Evolutionary conservation across 2,329 filamentous ascomycete genomes (phyloP).

Genomic region (Chaetomium sp.): DNA sequence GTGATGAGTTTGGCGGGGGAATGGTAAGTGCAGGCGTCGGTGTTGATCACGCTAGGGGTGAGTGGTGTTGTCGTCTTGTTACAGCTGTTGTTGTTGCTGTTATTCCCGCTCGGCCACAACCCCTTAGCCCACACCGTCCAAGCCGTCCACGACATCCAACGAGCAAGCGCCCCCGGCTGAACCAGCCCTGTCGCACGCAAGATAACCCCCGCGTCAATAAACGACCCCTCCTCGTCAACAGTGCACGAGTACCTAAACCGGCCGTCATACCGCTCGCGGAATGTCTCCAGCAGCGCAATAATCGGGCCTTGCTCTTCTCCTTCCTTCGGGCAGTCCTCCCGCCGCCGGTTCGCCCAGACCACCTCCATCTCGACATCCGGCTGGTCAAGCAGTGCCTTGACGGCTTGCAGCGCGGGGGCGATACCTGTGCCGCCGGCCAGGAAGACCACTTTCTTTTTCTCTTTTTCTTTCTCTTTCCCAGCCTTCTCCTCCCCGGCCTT

Average conservation of each 20-base stretch:
- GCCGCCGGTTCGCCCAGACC: slow-evolving; percentile 69
- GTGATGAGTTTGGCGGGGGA: slow-evolving; percentile 8
- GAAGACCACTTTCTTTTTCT: slow-evolving; percentile 55
- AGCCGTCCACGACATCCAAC: not conserved
- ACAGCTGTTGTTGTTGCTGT: not conserved
- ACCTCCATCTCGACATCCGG: slow-evolving; percentile 36
- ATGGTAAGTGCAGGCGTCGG: slow-evolving; percentile 12
- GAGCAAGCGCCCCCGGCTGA: not conserved
- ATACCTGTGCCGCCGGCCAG: slow-evolving; percentile 90
- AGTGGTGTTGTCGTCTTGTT: too few species aligned
- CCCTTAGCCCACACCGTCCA: not conserved
- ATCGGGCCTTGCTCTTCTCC: slow-evolving; percentile 39
- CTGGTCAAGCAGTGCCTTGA: slow-evolving; percentile 48
- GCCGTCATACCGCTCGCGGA: slow-evolving; percentile 52
- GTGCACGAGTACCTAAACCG: slow-evolving; percentile 65
- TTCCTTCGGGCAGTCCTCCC: slow-evolving; percentile 14
- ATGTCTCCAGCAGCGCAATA: slow-evolving; percentile 53
- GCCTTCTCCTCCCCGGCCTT: not conserved
- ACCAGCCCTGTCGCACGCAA: slow-evolving; percentile 9
- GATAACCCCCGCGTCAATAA: slow-evolving; percentile 54
- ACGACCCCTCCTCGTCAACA: slow-evolving; percentile 70
- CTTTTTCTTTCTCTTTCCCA: slow-evolving; percentile 21
- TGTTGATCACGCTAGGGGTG: not conserved
- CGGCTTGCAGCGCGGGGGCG: slow-evolving; percentile 79
- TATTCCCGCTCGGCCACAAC: not conserved